These are phyloP conservation scores for Albatrellus ellisii DNA, from an alignment of 768 basidiomycete genomes.

Conservation along the genomic window DNA sequence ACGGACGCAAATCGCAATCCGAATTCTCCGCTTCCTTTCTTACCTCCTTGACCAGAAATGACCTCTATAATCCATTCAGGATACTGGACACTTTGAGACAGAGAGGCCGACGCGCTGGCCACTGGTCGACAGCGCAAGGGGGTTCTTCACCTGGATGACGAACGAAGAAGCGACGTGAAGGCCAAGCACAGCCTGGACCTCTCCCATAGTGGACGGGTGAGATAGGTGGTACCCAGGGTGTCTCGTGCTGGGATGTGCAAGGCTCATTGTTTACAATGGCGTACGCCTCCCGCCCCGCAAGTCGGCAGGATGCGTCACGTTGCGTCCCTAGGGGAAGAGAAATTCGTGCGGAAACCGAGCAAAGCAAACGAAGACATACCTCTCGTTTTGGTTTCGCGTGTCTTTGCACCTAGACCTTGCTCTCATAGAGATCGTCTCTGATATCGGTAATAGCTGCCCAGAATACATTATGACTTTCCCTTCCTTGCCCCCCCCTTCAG, in stretches of 20 bases:
- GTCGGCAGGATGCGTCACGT: conserved; percentile 36
- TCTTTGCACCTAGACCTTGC: conserved; percentile 33
- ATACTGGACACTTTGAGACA: conserved; percentile 26
- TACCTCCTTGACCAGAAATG: conserved; percentile 34
- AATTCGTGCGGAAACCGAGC: neutral
- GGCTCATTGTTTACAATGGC: conserved; percentile 40
- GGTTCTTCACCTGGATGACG: conserved; percentile 50
- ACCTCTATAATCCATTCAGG: conserved; percentile 31
- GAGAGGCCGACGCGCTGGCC: conserved; percentile 18
- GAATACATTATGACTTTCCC: conserved; percentile 31
- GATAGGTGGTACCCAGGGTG: conserved; percentile 49
- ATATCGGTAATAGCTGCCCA: conserved; percentile 40
- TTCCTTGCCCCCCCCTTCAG: conserved; percentile 18
- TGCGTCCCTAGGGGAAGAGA: conserved; percentile 26
- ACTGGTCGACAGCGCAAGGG: conserved; percentile 29
- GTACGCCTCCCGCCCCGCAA: conserved; percentile 47
- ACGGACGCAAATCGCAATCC: conserved; percentile 41
- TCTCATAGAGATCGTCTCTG: conserved; percentile 40
- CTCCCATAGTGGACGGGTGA: conserved; percentile 34
- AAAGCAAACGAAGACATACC: conserved; percentile 21
- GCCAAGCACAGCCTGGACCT: conserved; percentile 43
- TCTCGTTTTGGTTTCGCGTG: conserved; percentile 50
- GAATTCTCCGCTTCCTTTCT: conserved; percentile 29
- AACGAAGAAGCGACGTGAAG: conserved; percentile 41
- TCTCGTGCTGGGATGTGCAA: conserved; percentile 29